Base-by-base conservation (phyloP, 441 rosid species). In the Hura crepitans region DNA sequence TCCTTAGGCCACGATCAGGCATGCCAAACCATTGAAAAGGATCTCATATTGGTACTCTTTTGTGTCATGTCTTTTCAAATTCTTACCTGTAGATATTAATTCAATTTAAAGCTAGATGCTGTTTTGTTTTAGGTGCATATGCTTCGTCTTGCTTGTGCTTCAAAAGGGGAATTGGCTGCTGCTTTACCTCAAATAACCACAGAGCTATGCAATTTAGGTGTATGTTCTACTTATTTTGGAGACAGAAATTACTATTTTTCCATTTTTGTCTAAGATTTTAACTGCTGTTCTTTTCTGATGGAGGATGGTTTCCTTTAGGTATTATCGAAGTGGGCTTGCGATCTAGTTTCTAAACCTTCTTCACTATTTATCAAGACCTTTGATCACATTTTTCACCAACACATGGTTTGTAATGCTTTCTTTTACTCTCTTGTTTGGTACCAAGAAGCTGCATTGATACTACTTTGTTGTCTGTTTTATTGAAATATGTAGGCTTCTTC, bases 81-180 rank as follows among this genome's bases (percentile, higher is more conserved):
- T 45, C 8, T 65, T 51, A 37, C 27, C 15, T 68, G 33, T 31
- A 37, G 58, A 71, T 57, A 13, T 33, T 74, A 30, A 42, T 66
- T 61, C 57, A 65, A 64, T 53, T 27, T 69, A 65, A 28, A 46
- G 14, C 65, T 69, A 59, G 51, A 11, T 64, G 14, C 22, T 63
- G 45, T 11, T 66, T 73, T 45, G 50, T 42, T 63, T 71, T 75
- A 93, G 98, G 91, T 86, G 79, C 97, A 95, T 84, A 81, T 95
- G 73, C 93, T 95, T 80, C 97, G 77, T 23, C 92, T 92, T 73
- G 96, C 90, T 63, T 92, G 98, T 78, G 82, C 89, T 78, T 87
- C 96, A 61, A 87, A 85, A 76, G 95, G 92, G 75, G 85, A 78
- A 77, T 72, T 87, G 73, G 82, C 79, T 51, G 93, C 87, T 87